Percentiles rank a stretch among this genome's conserved stretches.
Evolutionary conservation across 345 rosid genomes (phyloP).

Genomic region (Firmiana major): DNA sequence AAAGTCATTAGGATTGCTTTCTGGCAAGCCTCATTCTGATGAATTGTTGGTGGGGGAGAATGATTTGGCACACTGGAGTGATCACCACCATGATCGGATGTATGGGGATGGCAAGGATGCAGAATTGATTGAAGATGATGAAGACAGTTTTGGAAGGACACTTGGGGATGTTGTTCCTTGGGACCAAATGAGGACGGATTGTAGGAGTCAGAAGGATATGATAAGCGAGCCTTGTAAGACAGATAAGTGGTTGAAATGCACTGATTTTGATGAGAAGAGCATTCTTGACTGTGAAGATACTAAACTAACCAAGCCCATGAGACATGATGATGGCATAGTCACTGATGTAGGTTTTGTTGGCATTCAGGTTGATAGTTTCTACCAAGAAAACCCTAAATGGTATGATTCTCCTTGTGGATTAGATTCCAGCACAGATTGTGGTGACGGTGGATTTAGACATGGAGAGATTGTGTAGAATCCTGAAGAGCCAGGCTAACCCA

Average conservation of each 20-base stretch:
- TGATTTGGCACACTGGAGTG: conserved; percentile 84
- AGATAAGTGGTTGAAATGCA: conserved; percentile 88
- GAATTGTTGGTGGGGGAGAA: conserved; percentile 74
- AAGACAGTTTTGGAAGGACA: conserved; percentile 81
- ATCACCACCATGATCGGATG: conserved; percentile 60
- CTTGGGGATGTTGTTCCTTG: conserved; percentile 93
- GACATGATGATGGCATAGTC: conserved; percentile 75
- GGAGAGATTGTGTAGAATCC: conserved; percentile 65
- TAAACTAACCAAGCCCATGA: conserved; percentile 79
- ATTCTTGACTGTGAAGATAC: conserved; percentile 88
- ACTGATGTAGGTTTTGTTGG: conserved; percentile 87
- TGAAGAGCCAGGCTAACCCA: conserved; percentile 30
- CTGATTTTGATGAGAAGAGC: conserved; percentile 86
- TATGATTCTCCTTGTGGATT: conserved; percentile 94
- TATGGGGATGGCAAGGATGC: conserved; percentile 76
- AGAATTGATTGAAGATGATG: conserved; percentile 87
- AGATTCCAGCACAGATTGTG: conserved; percentile 80
- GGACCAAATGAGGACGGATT: conserved; percentile 73
- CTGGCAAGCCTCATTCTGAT: conserved; percentile 53
- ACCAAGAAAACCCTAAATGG: conserved; percentile 92
- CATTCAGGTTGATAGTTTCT: conserved; percentile 96
- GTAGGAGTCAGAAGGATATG: conserved; percentile 70
- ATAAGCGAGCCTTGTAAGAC: conserved; percentile 75
- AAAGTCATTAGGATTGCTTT: conserved; percentile 53
- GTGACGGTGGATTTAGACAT: conserved; percentile 78